Evolutionary conservation across 164 flowering plant species (phyloP).

Genomic region (Santalum album): DNA sequence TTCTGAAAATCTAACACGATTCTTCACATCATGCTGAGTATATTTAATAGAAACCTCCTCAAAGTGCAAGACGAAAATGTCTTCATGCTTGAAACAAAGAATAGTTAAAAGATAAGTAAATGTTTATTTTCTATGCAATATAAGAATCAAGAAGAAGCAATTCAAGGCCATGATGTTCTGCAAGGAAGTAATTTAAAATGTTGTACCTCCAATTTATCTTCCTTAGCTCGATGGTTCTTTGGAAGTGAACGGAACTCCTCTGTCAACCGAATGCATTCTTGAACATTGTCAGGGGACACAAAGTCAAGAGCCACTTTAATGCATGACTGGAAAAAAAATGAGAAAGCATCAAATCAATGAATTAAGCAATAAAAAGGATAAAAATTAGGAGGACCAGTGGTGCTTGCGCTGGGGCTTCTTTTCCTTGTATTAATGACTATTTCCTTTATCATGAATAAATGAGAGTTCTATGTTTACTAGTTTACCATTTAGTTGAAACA

Average conservation of each 20-base stretch:
- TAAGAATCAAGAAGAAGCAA: neutral
- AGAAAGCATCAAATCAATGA: neutral
- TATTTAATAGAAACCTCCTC: neutral
- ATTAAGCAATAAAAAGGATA: neutral
- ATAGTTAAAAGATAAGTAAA: too few species aligned
- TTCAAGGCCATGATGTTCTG: neutral
- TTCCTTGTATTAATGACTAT: too few species aligned
- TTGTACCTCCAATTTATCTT: slow-evolving; percentile 48
- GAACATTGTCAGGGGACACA: slow-evolving; percentile 49
- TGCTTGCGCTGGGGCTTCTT: too few species aligned
- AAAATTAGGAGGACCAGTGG: neutral
- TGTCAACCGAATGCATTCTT: slow-evolving; percentile 42
- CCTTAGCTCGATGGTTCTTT: slow-evolving; percentile 37
- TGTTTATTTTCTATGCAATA: neutral
- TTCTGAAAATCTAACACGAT: neutral
- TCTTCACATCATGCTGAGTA: neutral
- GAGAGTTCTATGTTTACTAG: too few species aligned
- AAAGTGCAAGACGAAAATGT: too few species aligned
- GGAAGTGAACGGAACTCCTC: slow-evolving; percentile 51
- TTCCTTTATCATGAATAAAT: neutral
- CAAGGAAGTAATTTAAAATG: neutral
- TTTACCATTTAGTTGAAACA: too few species aligned
- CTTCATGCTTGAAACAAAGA: neutral
- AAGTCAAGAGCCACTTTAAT: slow-evolving; percentile 56
- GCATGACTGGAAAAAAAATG: slow-evolving; percentile 33